These are phyloP conservation scores for Fusarium protoensiforme DNA, from an alignment of 2,329 filamentous ascomycete genomes.

Conservation along the genomic window DNA sequence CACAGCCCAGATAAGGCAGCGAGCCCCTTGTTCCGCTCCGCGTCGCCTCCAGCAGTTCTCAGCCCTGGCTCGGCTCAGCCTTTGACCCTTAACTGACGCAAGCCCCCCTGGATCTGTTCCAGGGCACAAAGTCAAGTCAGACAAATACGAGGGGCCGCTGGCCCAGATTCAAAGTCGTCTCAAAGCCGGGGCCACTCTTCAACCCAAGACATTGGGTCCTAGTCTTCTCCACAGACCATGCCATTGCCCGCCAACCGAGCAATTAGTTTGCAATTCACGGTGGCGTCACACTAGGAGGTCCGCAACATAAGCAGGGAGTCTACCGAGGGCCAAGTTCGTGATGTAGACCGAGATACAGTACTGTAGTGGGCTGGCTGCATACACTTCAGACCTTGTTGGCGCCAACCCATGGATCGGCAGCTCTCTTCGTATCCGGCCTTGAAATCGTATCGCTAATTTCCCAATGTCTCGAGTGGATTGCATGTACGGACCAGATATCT, in stretches of 20 bases:
- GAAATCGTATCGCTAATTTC: slow-evolving; percentile 15
- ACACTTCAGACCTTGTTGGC: neutral
- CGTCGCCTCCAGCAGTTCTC: neutral
- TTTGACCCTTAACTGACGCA: slow-evolving; percentile 1
- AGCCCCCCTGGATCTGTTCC: slow-evolving; percentile 9
- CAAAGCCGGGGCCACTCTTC: slow-evolving; percentile 1
- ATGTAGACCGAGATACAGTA: neutral
- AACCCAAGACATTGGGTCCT: slow-evolving; percentile 2
- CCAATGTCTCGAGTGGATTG: neutral
- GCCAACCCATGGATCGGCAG: neutral
- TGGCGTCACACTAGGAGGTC: slow-evolving; percentile 17
- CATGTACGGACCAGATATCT: neutral
- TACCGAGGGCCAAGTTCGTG: neutral
- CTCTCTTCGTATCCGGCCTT: slow-evolving; percentile 14
- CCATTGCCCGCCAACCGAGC: neutral
- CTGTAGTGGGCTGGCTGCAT: neutral
- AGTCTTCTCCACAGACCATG: neutral
- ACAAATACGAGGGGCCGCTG: slow-evolving; percentile 33
- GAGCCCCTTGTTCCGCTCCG: neutral
- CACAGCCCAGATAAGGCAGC: neutral
- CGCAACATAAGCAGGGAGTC: neutral
- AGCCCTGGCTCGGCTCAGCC: neutral
- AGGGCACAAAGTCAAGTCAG: slow-evolving; percentile 15
- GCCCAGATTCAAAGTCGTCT: slow-evolving; percentile 14
- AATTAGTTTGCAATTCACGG: neutral